Evolutionary conservation across 2,329 filamentous ascomycete species (phyloP), one percentile per base, ranked within the genome.

Genomic region (Aspergillus fumigatiaffinis): DNA sequence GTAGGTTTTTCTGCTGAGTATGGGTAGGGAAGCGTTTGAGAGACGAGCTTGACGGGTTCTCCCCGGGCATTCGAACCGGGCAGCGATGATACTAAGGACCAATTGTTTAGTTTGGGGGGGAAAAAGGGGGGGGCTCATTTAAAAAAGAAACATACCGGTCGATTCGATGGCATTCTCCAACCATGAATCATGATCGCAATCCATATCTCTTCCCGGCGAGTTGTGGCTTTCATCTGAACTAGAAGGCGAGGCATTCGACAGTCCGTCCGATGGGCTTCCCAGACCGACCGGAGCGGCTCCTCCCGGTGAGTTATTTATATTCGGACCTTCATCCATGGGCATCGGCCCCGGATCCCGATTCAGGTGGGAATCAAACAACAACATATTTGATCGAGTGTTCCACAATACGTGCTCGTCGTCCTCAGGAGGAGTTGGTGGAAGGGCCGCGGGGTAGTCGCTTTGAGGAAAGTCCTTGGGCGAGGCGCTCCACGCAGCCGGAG

Each of bases 11-110:
- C 69, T 6, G 70, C 63, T n/a, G 71, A 66, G 26, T 66, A 66
- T 9, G 84, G 83, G 61, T 78, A 84, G 17, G 84, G 84, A 10
- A 86, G 74, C 20, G 84, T 84, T 64, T 87, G 84, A 14, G 84
- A 85, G 21, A 87, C 77, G 35, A 87, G 77, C 63, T 81, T 82
- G 52, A 86, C 73, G 21, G 79, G 76, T 60, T 77, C 73, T n/a
- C 67, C 66, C 55, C 65, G 69, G 32, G 61, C 63, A 51, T 72
- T 74, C 1, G 73, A 71, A n/a, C 69, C 62, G 3, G 66, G 65
- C n/a, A 73, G 70, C 42, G 68, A 78, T 57, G 79, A 73, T 3
- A 72, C 75, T 71, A 42, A 23, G 3, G 12, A 6, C 3, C 21
- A 25, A 23, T 14, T 2, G 8, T 2, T 23, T 12, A 47, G 44